Evolutionary conservation across 2,329 filamentous ascomycete species (phyloP).

Genomic region (Dactylellina cionopaga): DNA sequence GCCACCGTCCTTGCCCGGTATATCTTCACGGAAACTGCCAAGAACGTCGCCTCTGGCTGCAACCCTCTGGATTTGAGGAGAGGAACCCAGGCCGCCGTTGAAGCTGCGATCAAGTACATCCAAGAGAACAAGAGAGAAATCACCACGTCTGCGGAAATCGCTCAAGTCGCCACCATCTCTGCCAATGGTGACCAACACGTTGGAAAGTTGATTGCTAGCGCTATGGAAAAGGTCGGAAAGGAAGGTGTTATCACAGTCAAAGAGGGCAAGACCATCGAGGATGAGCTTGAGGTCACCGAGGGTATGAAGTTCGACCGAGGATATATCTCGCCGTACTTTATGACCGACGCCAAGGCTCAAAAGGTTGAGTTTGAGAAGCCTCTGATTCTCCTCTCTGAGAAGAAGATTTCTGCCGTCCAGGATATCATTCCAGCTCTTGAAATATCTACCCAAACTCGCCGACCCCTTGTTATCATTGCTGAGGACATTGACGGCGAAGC

Average conservation of each 20-base stretch:
- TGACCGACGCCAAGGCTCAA: slow-evolving; percentile 97
- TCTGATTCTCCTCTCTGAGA: slow-evolving; percentile 96
- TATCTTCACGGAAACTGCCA: slow-evolving; percentile 99
- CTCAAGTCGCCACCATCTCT: slow-evolving; percentile 97
- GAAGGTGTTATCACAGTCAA: slow-evolving; percentile 99
- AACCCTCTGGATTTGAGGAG: slow-evolving; percentile 99
- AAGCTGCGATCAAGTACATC: slow-evolving; percentile 92
- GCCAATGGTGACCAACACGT: slow-evolving; percentile 97
- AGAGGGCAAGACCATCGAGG: slow-evolving; percentile 98
- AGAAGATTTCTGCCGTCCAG: slow-evolving; percentile 99
- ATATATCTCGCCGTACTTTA: slow-evolving; percentile 99
- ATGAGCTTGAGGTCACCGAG: slow-evolving; percentile 98
- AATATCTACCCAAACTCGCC: slow-evolving; percentile 92
- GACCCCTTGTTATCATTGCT: slow-evolving; percentile 96
- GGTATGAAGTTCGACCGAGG: slow-evolving; percentile 99
- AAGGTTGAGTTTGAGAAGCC: slow-evolving; percentile 99
- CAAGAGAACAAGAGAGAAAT: slow-evolving; percentile 97
- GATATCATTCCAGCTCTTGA: slow-evolving; percentile 98
- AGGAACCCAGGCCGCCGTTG: slow-evolving; percentile 95
- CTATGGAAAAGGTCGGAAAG: slow-evolving; percentile 99
- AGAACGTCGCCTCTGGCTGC: slow-evolving; percentile 99
- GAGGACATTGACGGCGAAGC: slow-evolving; percentile 99
- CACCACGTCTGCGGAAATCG: slow-evolving; percentile 95
- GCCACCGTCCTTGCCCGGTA: slow-evolving; percentile 95
- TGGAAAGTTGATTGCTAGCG: slow-evolving; percentile 92